Percentiles rank a stretch among this genome's conserved stretches.
Evolutionary conservation across 805 yeast genomes (phyloP).

Genomic region (Metschnikowia proteae): DNA sequence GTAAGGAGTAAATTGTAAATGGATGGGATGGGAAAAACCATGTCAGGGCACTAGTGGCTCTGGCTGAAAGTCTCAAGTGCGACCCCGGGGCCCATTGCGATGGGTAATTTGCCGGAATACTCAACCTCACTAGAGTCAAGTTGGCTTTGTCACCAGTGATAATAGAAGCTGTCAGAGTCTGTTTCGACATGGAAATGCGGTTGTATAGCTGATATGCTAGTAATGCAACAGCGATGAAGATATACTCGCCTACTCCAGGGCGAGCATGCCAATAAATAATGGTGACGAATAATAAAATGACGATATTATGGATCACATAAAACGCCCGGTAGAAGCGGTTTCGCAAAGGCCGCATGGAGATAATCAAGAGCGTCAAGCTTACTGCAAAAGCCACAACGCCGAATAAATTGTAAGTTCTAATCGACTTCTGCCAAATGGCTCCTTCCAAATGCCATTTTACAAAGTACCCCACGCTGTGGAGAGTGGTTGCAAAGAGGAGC

Average conservation of each 20-base stretch:
- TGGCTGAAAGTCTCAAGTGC: constrained; percentile 43
- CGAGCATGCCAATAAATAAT: constrained; percentile 59
- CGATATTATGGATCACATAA: constrained; percentile 54
- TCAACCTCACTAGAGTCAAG: constrained; percentile 22
- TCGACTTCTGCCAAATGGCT: constrained; percentile 28
- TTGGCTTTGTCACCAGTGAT: constrained; percentile 13
- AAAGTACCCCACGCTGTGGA: constrained; percentile 54
- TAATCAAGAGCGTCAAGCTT: constrained; percentile 34
- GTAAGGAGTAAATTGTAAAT: constrained; percentile 51
- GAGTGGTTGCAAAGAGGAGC: constrained; percentile 40
- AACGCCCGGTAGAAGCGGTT: constrained; percentile 48
- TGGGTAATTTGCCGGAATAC: constrained; percentile 18
- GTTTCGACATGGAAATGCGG: constrained; percentile 20
- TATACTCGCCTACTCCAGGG: constrained; percentile 50
- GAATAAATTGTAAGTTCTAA: constrained; percentile 39
- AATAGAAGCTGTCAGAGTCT: constrained; percentile 8
- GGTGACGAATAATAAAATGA: constrained; percentile 42
- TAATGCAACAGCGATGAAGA: constrained; percentile 9
- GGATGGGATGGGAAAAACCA: constrained; percentile 64
- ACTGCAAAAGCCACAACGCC: constrained; percentile 47
- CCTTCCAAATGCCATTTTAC: constrained; percentile 45
- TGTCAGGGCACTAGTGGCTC: constrained; percentile 8
- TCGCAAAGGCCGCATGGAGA: constrained; percentile 51
- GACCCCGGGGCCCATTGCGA: constrained; percentile 46
- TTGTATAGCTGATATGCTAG: constrained; percentile 36